A percentile compares a stretch with the other conserved stretches of the same genome.
Evolutionary conservation across 768 basidiomycete genomes (phyloP).

Genomic region (Podaxis mareebaensis): DNA sequence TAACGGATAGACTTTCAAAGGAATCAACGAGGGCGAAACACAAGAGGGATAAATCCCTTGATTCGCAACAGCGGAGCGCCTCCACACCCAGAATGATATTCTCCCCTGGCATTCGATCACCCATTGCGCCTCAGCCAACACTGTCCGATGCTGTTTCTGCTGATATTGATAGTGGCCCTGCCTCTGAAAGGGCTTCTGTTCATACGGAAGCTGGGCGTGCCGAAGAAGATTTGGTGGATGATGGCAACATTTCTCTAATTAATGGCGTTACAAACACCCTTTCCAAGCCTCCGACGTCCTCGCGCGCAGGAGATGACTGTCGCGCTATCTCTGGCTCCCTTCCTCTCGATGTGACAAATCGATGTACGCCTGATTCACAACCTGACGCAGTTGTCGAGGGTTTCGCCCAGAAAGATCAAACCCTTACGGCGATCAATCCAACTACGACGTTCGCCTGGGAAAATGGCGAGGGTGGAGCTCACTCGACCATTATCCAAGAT

Average conservation of each 20-base stretch:
- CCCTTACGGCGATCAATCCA: background rate
- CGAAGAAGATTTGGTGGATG: background rate
- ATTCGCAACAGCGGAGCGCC: background rate
- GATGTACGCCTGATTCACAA: background rate
- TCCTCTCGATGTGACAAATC: background rate
- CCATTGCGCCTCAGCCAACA: background rate
- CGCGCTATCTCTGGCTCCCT: background rate
- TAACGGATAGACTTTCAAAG: slow-evolving; percentile 10
- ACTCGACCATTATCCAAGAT: background rate
- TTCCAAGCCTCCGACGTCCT: background rate
- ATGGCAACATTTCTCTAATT: background rate
- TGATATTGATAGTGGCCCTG: background rate
- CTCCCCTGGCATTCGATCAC: slow-evolving; percentile 18
- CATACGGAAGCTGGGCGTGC: background rate
- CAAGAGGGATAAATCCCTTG: background rate
- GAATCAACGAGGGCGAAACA: slow-evolving; percentile 9
- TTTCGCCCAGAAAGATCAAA: background rate
- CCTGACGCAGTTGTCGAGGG: background rate
- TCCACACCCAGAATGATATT: slow-evolving; percentile 26
- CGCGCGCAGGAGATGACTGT: background rate
- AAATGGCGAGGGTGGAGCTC: background rate
- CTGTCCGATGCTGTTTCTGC: background rate
- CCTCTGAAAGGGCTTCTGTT: background rate
- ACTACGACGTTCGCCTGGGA: background rate
- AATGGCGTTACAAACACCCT: background rate